Base-by-base conservation (phyloP, 495 filamentous ascomycete genomes). In the Tuber indicum region DNA sequence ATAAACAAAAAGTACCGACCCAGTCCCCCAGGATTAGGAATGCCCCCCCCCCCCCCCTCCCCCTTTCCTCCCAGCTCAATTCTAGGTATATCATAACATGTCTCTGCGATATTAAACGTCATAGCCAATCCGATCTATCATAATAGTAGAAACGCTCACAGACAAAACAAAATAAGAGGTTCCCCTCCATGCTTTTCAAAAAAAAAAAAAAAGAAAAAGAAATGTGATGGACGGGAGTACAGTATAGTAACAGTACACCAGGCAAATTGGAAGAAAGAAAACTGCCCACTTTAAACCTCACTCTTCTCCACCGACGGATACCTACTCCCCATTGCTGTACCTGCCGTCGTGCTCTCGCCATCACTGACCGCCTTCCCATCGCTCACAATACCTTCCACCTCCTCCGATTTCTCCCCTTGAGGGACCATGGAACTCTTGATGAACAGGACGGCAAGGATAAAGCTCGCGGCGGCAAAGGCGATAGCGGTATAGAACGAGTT, bases 401-500 rank as follows among this genome's bases (percentile, higher is more conserved):
- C 26, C 52, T 62, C n/a, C 3, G 49, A n/a, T 52, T n/a, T 12
- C n/a, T 0, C 26, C 2, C 10, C 52, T 10, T n/a, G 1, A 23
- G 49, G 2, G 4, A 32, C 26, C 58, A 66, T 66, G 7, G 58
- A 66, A 4, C 42, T 77, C 76, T 43, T 77, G 43, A 77, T 36
- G 46, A 77, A 77, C 44, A 77, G 2, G 32, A 71, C 58, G 2
- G 76, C 49, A 71, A 77, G 42, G 44, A 77, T 62, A 12, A 74
- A 58, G 17, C 62, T 74, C 12, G 32, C 73, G 7, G 72, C 72
- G 14, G 62, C 76, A 49, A 77, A 77, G 19, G 76, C 76, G 43
- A 47, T 70, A 75, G 76, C 45, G n/a, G 73, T 75, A 49, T 77
- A 77, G 36, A 77, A 75, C 39, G 73, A 77, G 36, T 75, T 75